A percentile compares a stretch with the other conserved stretches of the same genome.
phyloP scores from a whole-genome alignment of 176 grass and related monocot species.

The Canna indica region DNA sequence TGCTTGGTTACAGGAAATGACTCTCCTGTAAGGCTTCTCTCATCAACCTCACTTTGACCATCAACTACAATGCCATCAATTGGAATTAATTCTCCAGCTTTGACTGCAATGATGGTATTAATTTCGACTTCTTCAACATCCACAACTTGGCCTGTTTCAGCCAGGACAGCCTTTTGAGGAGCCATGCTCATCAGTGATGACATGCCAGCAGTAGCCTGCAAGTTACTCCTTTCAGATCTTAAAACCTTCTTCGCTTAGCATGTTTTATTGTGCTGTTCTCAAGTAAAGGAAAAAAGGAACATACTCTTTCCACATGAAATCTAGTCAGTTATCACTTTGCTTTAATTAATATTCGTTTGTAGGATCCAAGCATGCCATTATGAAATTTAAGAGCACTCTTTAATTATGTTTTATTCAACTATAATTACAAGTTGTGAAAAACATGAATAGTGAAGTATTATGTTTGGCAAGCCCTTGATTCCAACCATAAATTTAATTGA shows the following conservation, averaged over 20 bases:
- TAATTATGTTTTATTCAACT: neutral
- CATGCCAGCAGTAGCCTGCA: slow-evolving; percentile 49
- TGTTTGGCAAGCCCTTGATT: no score
- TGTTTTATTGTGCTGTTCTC: neutral
- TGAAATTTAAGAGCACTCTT: neutral
- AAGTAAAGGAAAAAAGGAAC: neutral
- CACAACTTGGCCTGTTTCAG: slow-evolving; percentile 29
- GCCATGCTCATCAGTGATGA: slow-evolving; percentile 41
- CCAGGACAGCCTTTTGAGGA: slow-evolving; percentile 44
- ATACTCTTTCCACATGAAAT: neutral
- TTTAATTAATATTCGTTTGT: neutral
- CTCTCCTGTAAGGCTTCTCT: slow-evolving; percentile 81
- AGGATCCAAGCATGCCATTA: neutral
- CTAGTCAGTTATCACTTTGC: neutral
- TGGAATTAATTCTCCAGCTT: slow-evolving; percentile 53
- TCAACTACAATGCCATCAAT: slow-evolving; percentile 56
- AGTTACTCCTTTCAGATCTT: neutral
- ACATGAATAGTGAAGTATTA: no score
- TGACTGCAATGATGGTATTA: slow-evolving; percentile 35
- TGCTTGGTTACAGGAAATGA: slow-evolving; percentile 54
- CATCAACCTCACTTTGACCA: slow-evolving; percentile 52
- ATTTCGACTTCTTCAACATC: slow-evolving; percentile 21
- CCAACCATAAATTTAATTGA: no score
- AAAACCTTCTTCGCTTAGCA: neutral
- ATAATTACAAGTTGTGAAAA: neutral